Percentiles rank a stretch among this genome's conserved stretches.
Evolutionary conservation across 495 filamentous ascomycete species (phyloP).

Genomic region (Tuber magnatum): DNA sequence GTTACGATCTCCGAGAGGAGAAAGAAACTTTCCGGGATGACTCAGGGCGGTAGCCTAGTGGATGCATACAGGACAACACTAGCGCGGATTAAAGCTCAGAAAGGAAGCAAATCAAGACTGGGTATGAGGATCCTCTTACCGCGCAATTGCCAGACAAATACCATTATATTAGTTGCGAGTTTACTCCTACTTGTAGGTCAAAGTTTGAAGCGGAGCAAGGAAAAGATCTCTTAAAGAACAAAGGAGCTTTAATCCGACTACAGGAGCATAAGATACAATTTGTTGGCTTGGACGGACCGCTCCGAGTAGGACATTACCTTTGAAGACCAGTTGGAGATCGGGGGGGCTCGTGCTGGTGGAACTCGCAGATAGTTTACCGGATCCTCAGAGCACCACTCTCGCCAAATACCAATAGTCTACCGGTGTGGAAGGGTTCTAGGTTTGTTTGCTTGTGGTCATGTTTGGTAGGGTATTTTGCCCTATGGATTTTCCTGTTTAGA

Average conservation of each 20-base stretch:
- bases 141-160: slow-evolving; percentile 27
- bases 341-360: not conserved
- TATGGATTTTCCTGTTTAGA: too few relatives aligned
- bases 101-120: too few relatives aligned
- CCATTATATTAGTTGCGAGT: slow-evolving; percentile 25
- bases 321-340: slow-evolving; percentile 10
- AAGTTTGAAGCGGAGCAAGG: slow-evolving; percentile 12
- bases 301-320: slow-evolving; percentile 28
- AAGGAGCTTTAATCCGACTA: slow-evolving; percentile 18
- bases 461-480: too few relatives aligned
- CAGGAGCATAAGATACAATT: slow-evolving; percentile 23
- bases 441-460: too few relatives aligned
- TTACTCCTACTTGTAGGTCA: slow-evolving; percentile 14
- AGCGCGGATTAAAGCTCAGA: too few relatives aligned
- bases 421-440: too few relatives aligned
- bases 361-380: not conserved
- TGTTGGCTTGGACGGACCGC: slow-evolving; percentile 22
- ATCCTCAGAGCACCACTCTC: not conserved
- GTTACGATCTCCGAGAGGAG: too few relatives aligned
- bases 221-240: slow-evolving; percentile 6
- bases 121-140: slow-evolving; percentile 25
- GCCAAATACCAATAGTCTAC: not conserved
- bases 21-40: too few relatives aligned
- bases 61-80: too few relatives aligned
- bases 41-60: too few relatives aligned